Base-by-base conservation (phyloP, 202 grass and related monocot species). In the Carex arenaria region DNA sequence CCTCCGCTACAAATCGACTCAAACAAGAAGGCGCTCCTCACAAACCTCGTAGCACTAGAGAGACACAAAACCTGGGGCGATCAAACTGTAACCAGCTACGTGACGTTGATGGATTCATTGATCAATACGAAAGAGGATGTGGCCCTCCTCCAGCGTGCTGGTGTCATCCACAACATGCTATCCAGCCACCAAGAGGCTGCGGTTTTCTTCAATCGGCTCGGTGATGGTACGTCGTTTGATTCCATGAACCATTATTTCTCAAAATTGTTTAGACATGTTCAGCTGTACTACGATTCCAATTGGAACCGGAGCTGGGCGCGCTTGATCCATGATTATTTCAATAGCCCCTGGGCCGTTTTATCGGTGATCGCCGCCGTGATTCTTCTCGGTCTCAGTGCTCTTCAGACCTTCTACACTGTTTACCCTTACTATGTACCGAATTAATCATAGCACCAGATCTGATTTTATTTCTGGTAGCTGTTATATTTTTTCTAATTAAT, bases 41-140 rank as follows among this genome's bases (percentile, higher is more conserved):
- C 79, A 17, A 91, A 90, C 83, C 82, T 90, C 5, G 68, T 90
- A 3, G 89, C 89, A 0, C 77, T 90, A 7, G 89, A 90, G 89
- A 86, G 85, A 67, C 76, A 73, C 56, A 66, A 42, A n/a, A 42
- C 15, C 15, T 64, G 3, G 13, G 26, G 56, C 2, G 7, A 18
- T 12, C 8, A 72, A 1, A 38, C 61, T 17, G 40, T 91, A 4
- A 81, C 74, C 0, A 55, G 53, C 11, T 88, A 81, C 0, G 61
- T 82, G 4, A 5, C 23, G 4, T 75, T 91, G 28, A 86, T 91
- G 86, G 77, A 86, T 64, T 66, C 80, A 0, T 15, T 88, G 26
- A 40, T 88, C 49, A 63, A 81, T 18, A 82, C 75, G 0, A 0
- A 32, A 0, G 20, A 52, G 20, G 86, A 91, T 3, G 82, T 86